Evolutionary conservation across 176 grass and related monocot species (phyloP).

Genomic region (bread wheat (Triticum aestivum)): IWGSC_CS_RefSeq_v2.1 NC_057798.1:634948227-634948726

Average conservation of each 20-base stretch:
- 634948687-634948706: no score
- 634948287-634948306: background rate
- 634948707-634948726: no score
- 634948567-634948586: background rate
- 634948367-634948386: slow-evolving; percentile 5
- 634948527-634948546: background rate
- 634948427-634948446: background rate
- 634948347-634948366: background rate
- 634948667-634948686: no score
- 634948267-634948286: background rate
- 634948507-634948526: background rate
- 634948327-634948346: background rate
- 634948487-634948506: background rate
- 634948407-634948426: background rate
- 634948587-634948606: no score
- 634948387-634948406: background rate
- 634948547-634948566: background rate
- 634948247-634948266: background rate
- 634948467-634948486: background rate
- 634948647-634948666: no score
- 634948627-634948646: no score
- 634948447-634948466: background rate
- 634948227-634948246: background rate
- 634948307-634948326: background rate
- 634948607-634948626: no score